Evolutionary conservation across 2,329 filamentous ascomycete genomes (phyloP), one percentile per base, ranked within the genome.

Genomic region (Cryphonectria naterciae): DNA sequence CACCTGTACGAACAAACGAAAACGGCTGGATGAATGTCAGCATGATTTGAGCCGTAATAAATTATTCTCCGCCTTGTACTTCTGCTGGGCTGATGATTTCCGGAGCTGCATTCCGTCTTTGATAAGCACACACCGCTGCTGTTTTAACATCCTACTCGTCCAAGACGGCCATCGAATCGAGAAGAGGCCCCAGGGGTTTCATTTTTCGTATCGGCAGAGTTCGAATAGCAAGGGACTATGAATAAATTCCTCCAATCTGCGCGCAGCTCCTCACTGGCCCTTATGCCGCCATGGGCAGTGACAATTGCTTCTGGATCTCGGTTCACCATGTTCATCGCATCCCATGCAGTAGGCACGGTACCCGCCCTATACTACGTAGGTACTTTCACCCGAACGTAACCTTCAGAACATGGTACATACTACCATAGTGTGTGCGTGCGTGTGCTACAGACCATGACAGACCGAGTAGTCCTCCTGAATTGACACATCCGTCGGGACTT

Each of bases 401-500:
- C 22, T n/a, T n/a, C 7, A n/a, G 8, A 8, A 22, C 46, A 49
- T n/a, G 46, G 46, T 22, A 7, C 22, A 49, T 49, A 49, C 46
- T n/a, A 49, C 46, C 22, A 49, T 22, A 49, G 46, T n/a, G 22
- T 49, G 46, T 11, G 19, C 22, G 46, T 7, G 22, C n/a, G 19
- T 22, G 43, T 22, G 43, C 22, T 35, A 32, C 19, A 58, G 54
- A 19, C 13, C 32, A 22, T 37, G 35, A 4, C 28, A 46, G 43
- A 32, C 58, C 25, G 58, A 15, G 58, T n/a, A 22, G 17, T 39
- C 32, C 32, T 61, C 32, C 11, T 39, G 15, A n/a, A n/a, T 19
- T 10, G 35, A 61, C 32, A 39, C 58, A 61, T 61, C 58, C 58
- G 35, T 39, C 58, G 58, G 58, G 19, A n/a, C 35, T 61, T 15